Percentiles rank a stretch among this genome's conserved stretches.
Conservation (phyloP, 2,329 filamentous ascomycete genomes). For the Neodidymelliopsis sp. region DNA sequence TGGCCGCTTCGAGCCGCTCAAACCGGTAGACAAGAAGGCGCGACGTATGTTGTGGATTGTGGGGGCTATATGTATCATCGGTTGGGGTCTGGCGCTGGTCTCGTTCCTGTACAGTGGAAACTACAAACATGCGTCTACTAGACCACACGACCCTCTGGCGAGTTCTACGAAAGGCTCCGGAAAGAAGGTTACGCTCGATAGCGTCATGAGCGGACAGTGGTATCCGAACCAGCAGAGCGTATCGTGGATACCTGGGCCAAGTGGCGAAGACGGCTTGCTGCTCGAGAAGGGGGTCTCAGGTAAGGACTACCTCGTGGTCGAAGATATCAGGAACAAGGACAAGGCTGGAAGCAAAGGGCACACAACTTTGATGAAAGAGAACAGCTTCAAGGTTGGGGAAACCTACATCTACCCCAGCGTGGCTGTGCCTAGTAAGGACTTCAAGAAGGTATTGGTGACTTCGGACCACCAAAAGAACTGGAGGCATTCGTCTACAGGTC, state of each 20-base stretch:
- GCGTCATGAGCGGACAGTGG: slow-evolving; percentile 73
- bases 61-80: slow-evolving; percentile 66
- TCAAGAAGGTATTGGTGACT: slow-evolving; percentile 85
- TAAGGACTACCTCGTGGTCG: slow-evolving; percentile 80
- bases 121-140: slow-evolving; percentile 70
- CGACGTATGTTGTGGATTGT: slow-evolving; percentile 69
- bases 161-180: slow-evolving; percentile 68
- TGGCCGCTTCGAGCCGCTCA: slow-evolving; percentile 54
- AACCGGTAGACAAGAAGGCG: slow-evolving; percentile 70
- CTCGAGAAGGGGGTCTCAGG: slow-evolving; percentile 71
- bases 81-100: slow-evolving; percentile 73
- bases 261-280: slow-evolving; percentile 83
- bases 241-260: slow-evolving; percentile 77
- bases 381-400: slow-evolving; percentile 67
- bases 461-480: slow-evolving; percentile 79
- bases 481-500: slow-evolving; percentile 85
- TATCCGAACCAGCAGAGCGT: slow-evolving; percentile 69
- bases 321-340: slow-evolving; percentile 74
- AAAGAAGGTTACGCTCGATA: slow-evolving; percentile 76
- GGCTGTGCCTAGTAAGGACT: slow-evolving; percentile 79
- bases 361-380: slow-evolving; percentile 77
- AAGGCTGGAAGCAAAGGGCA: slow-evolving; percentile 56
- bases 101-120: slow-evolving; percentile 71
- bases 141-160: slow-evolving; percentile 73
- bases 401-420: slow-evolving; percentile 64